These are phyloP conservation scores for Ilyonectria sp. DNA, from an alignment of 2,329 filamentous ascomycete species.

Conservation along the genomic window DNA sequence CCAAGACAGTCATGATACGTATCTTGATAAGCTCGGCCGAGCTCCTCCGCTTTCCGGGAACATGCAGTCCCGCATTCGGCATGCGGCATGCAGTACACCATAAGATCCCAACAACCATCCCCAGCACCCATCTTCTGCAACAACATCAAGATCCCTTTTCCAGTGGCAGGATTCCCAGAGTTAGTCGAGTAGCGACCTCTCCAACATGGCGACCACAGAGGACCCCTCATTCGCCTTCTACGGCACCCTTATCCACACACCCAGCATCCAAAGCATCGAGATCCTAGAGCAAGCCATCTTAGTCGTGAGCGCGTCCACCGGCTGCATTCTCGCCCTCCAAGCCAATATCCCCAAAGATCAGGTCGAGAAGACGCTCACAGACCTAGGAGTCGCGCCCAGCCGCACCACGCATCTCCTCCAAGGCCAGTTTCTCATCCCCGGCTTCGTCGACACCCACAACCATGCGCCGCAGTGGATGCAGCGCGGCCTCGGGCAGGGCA, in stretches of 20 bases:
- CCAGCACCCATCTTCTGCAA: background rate
- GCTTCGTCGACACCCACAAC: conserved; percentile 78
- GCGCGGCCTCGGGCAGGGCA: conserved; percentile 64
- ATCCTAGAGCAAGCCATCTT: conserved; percentile 58
- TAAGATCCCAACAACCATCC: background rate
- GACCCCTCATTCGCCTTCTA: conserved; percentile 51
- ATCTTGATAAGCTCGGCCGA: conserved; percentile 28
- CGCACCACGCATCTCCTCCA: conserved; percentile 48
- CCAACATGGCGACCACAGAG: conserved; percentile 10
- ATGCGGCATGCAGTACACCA: background rate
- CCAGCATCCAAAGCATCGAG: conserved; percentile 49
- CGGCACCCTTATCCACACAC: conserved; percentile 60
- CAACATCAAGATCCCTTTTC: background rate
- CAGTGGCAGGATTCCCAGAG: background rate
- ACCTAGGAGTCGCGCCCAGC: conserved; percentile 20
- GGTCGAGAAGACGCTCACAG: conserved; percentile 31
- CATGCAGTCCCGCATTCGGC: conserved; percentile 3
- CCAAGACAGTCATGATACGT: background rate
- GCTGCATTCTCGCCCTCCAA: conserved; percentile 47
- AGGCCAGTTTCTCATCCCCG: conserved; percentile 70
- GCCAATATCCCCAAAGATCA: conserved; percentile 30
- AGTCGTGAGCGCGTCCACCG: conserved; percentile 42
- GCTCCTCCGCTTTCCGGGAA: conserved; percentile 23
- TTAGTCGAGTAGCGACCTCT: no score
- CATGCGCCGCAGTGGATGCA: conserved; percentile 73